These are phyloP conservation scores for Aspergillus sergii DNA, from an alignment of 2,329 filamentous ascomycete species.

Conservation along the genomic window DNA sequence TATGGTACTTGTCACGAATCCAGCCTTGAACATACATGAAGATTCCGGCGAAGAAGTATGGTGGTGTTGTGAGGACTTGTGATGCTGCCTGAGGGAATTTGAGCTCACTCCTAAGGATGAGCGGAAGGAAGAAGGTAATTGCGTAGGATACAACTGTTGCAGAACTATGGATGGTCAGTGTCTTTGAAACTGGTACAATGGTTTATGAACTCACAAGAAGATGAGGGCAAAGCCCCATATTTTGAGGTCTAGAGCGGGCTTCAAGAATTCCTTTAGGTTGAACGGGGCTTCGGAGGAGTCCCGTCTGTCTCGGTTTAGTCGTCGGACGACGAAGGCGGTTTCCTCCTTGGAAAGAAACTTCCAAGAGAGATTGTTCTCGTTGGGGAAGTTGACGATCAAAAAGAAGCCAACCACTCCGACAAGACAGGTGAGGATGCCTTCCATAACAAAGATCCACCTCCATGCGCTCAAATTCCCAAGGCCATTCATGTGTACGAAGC, in stretches of 20 bases:
- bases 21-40: not conserved
- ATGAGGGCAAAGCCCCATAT: slow-evolving; percentile 59
- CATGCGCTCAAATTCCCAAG: not conserved
- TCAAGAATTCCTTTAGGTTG: slow-evolving; percentile 51
- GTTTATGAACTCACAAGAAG: slow-evolving; percentile 45
- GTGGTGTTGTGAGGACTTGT: slow-evolving; percentile 73
- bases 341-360: slow-evolving; percentile 43
- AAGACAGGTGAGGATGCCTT: slow-evolving; percentile 28
- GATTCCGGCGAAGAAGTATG: slow-evolving; percentile 64
- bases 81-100: slow-evolving; percentile 65
- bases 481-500: slow-evolving; percentile 8
- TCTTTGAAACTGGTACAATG: not conserved
- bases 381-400: slow-evolving; percentile 40
- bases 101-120: slow-evolving; percentile 67
- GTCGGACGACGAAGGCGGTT: slow-evolving; percentile 52
- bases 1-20: not conserved
- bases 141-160: slow-evolving; percentile 73
- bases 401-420: slow-evolving; percentile 30
- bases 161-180: not conserved
- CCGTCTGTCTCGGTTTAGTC: slow-evolving; percentile 56
- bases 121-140: slow-evolving; percentile 76
- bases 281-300: slow-evolving; percentile 54
- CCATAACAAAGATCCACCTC: slow-evolving; percentile 14
- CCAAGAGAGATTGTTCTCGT: slow-evolving; percentile 30
- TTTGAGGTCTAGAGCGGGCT: slow-evolving; percentile 52